Evolutionary conservation across 371 early-diverging fungal species (phyloP), one percentile per base, ranked within the genome.

Genomic region (Mortierella polycephala): DNA sequence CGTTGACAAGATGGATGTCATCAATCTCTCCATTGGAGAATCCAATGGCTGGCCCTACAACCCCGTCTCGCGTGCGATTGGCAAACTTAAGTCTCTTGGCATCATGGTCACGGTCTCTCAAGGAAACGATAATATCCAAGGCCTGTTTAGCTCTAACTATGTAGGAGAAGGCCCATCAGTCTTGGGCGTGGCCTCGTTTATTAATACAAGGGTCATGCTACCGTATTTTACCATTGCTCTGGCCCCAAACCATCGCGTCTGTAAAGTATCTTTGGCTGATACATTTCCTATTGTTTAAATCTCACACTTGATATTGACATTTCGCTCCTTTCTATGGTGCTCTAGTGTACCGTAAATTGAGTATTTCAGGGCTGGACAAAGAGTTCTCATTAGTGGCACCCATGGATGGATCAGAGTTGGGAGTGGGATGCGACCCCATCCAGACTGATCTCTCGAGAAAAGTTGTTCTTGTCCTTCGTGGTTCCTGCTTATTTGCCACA

Each of bases 1-100:
- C 55, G 70, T 71, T 0, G 94, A 94, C 64, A 86, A 90, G 12
- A 90, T 92, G 88, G 86, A 89, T 57, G 75, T 89, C 16, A 83
- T 89, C 67, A 89, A 86, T 71, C 67, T 93, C 72, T 89, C 90
- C 53, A 62, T 92, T 44, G 93, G 76, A 44, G 71, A 70, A 18
- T 63, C 76, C 13, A 66, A 70, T 23, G 76, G 71, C 1, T 75
- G 76, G 76, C 46, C 71, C 3, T 12, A 6, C 5, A 70, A 59
- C 41, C 70, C 71, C 1, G 60, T 75, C 4, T 20, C 66, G 12
- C 66, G 67, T 1, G 71, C 67, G 9, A 55, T 70, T 21, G 13
- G 7, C 7, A 56, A 49, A 39, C 21, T 57, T 21, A 40, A 40
- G 40, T 2, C 5, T 6, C 12, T 12, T 8, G 74, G 71, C n/a